Evolutionary conservation across 2,329 filamentous ascomycete species (phyloP).

Genomic region (Monilinia polystroma): DNA sequence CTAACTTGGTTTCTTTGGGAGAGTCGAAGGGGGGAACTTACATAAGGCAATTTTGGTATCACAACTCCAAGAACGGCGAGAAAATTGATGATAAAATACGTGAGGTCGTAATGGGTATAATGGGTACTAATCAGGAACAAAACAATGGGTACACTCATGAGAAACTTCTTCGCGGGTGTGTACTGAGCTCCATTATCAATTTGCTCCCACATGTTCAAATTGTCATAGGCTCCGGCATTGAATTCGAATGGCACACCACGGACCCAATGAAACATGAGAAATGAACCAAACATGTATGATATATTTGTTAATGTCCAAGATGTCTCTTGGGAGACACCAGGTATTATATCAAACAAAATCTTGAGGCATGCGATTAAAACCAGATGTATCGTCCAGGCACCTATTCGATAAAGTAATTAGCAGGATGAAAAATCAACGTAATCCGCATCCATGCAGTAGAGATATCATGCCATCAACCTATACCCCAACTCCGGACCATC

Average conservation of each 20-base stretch:
- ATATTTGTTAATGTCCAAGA: constrained; percentile 99
- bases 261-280: constrained; percentile 99
- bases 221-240: constrained; percentile 97
- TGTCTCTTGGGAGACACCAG: constrained; percentile 93
- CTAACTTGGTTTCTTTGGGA: neutral
- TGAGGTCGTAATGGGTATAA: constrained; percentile 96
- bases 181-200: constrained; percentile 99
- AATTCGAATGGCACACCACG: constrained; percentile 98
- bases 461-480: neutral
- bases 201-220: constrained; percentile 99
- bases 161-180: constrained; percentile 97
- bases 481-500: neutral
- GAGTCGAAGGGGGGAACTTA: constrained; percentile 49
- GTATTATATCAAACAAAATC: constrained; percentile 95
- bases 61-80: constrained; percentile 88
- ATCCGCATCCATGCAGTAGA: neutral
- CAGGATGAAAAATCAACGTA: constrained; percentile 19
- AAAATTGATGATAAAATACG: constrained; percentile 97
- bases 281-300: constrained; percentile 97
- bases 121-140: constrained; percentile 96
- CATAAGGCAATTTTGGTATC: constrained; percentile 92
- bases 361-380: constrained; percentile 90
- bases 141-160: constrained; percentile 89
- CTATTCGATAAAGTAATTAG: constrained; percentile 48
- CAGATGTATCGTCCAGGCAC: constrained; percentile 96